Percentiles rank a stretch among this genome's conserved stretches.
phyloP scores from a whole-genome alignment of 1,284 basidiomycete species.

The Heterobasidion annosum region DNA sequence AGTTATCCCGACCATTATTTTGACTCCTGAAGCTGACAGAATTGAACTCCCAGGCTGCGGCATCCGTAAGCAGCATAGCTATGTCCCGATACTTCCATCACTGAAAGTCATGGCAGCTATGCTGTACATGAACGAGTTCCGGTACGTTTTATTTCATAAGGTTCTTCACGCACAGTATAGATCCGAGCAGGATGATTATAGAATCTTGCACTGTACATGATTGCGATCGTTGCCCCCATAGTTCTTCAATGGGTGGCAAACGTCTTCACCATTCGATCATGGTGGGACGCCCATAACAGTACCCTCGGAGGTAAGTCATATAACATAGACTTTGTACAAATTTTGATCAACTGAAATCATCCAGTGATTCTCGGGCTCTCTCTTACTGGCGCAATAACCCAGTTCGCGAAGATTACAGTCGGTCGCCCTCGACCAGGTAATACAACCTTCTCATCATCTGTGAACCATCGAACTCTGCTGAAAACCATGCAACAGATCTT shows the following conservation, averaged over 20 bases:
- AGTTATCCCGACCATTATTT: constrained; percentile 12
- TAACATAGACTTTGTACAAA: constrained; percentile 8
- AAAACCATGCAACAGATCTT: constrained; percentile 39
- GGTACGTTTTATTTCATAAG: constrained; percentile 26
- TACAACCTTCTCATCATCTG: neutral
- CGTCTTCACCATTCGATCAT: constrained; percentile 60
- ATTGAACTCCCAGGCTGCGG: too few relatives aligned
- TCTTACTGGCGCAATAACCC: constrained; percentile 76
- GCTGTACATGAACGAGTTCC: constrained; percentile 82
- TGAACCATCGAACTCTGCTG: too few relatives aligned
- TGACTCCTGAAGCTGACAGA: too few relatives aligned
- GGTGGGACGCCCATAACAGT: constrained; percentile 86
- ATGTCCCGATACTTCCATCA: neutral
- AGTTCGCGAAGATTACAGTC: constrained; percentile 20
- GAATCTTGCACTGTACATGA: constrained; percentile 54
- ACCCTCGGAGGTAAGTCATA: constrained; percentile 60
- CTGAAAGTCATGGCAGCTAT: constrained; percentile 37
- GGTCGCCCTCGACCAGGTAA: constrained; percentile 63
- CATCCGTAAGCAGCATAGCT: neutral
- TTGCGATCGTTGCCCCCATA: constrained; percentile 63
- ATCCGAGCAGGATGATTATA: constrained; percentile 15
- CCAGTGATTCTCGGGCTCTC: constrained; percentile 62
- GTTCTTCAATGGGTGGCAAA: constrained; percentile 64
- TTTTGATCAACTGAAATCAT: constrained; percentile 1
- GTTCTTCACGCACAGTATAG: neutral